phyloP scores from a whole-genome alignment of 768 basidiomycete genomes.

The Amanita inopinata region DNA sequence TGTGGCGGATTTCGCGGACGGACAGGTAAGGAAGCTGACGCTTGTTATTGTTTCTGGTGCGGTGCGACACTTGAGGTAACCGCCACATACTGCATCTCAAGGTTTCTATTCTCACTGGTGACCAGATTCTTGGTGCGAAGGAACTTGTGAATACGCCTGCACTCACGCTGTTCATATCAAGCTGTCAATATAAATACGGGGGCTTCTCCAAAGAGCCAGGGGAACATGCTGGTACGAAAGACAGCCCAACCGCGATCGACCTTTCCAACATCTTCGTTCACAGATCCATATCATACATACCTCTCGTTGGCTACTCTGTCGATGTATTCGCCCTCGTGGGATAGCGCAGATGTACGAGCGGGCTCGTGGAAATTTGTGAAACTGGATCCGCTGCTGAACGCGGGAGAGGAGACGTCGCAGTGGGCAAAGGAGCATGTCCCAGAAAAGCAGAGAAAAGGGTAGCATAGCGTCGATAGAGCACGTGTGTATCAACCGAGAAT shows the following conservation, averaged over 20 bases:
- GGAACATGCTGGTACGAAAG: slow-evolving; percentile 59
- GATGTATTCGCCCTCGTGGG: slow-evolving; percentile 42
- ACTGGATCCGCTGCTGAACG: slow-evolving; percentile 67
- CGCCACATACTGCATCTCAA: slow-evolving; percentile 2
- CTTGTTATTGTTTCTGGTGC: slow-evolving; percentile 97
- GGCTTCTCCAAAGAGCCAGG: slow-evolving; percentile 82
- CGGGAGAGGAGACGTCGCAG: slow-evolving; percentile 47
- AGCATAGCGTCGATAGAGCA: background rate
- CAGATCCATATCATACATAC: slow-evolving; percentile 96
- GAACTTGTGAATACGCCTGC: slow-evolving; percentile 46
- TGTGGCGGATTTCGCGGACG: slow-evolving; percentile 83
- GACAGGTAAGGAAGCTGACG: slow-evolving; percentile 80
- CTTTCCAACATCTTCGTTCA: background rate
- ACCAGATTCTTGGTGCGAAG: slow-evolving; percentile 58
- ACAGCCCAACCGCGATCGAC: background rate
- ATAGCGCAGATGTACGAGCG: slow-evolving; percentile 19
- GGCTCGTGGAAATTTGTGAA: slow-evolving; percentile 46
- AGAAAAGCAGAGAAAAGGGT: no score
- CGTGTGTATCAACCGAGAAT: background rate
- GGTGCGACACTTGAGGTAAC: slow-evolving; percentile 69
- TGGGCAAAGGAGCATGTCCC: slow-evolving; percentile 63
- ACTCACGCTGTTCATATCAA: slow-evolving; percentile 54
- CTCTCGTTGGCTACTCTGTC: slow-evolving; percentile 76
- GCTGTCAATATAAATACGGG: slow-evolving; percentile 82
- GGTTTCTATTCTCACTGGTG: background rate